Evolutionary conservation across 176 grass and related monocot species (phyloP), one percentile per base, ranked within the genome.

Genomic region (Zea mays): DNA sequence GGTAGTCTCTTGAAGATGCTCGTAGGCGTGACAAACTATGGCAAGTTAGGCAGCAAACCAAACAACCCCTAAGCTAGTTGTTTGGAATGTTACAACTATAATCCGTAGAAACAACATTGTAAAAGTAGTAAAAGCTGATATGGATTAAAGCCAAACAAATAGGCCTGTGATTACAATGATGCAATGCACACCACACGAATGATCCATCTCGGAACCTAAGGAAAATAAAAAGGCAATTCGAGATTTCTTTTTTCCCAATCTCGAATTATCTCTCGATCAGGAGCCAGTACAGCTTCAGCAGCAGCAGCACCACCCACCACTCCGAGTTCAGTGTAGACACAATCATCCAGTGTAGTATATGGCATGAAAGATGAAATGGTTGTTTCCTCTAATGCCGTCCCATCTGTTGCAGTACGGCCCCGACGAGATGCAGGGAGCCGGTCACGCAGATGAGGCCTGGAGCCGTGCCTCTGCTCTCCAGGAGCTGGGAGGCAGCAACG

Each of bases 381-480:
- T 19, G 17, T 16, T 56, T 56, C 52, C 52, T 56, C 17, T 57
- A 57, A 57, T 20, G 17, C n/a, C 54, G 54, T 20, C 54, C 52
- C 7, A 56, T 16, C 57, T 78, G 77, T 44, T 40, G 70, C 37
- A 93, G 68, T 8, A 97, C 63, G 10, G 84, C 69, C 2, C 87
- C 89, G 7, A 84, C 91, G 3, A 97, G 10, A 61, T 97, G 91
- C 48, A 97, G 58, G 0, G 94, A 97, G 35, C 94, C 94, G 1
- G 91, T 92, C 17, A 92, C 85, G 79, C 89, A 93, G 77, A 97
- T 33, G 45, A 98, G 80, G 21, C 85, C 77, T 0, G 39, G 62
- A 36, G 65, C 15, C 13, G 8, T 2, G 11, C 49, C 61, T 74
- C 64, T 83, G 17, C 33, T 73, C 57, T 79, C 82, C 39, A 97